Evolutionary conservation across 2,329 filamentous ascomycete species (phyloP).

Genomic region (Pseudonectria foliicola): DNA sequence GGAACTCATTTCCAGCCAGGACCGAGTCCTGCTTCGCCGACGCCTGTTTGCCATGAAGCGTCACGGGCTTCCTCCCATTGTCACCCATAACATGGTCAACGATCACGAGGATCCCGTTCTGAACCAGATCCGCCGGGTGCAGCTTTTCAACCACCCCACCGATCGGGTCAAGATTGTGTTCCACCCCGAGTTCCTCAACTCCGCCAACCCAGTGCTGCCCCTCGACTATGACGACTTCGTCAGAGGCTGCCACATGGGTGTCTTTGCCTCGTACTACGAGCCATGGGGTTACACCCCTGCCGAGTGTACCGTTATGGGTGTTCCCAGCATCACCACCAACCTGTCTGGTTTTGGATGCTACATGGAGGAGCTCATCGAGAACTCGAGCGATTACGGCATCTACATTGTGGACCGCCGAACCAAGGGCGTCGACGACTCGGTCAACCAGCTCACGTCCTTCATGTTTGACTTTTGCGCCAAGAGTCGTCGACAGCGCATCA

Average conservation of each 20-base stretch:
- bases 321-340: constrained; percentile 97
- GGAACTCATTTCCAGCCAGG: constrained; percentile 84
- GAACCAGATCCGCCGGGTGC: constrained; percentile 90
- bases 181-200: constrained; percentile 96
- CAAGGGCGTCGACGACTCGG: constrained; percentile 95
- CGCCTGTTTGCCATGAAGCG: constrained; percentile 97
- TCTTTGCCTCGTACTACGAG: constrained; percentile 98
- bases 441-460: constrained; percentile 79
- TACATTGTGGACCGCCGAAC: constrained; percentile 95
- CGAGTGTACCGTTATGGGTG: constrained; percentile 98
- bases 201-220: constrained; percentile 87
- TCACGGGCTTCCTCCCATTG: constrained; percentile 81
- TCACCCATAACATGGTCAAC: constrained; percentile 98
- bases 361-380: constrained; percentile 98
- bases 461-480: constrained; percentile 95
- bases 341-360: constrained; percentile 97
- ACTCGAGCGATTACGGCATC: constrained; percentile 95
- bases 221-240: constrained; percentile 99
- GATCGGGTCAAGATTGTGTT: constrained; percentile 98
- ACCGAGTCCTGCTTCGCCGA: constrained; percentile 85
- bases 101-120: constrained; percentile 88
- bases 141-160: constrained; percentile 91
- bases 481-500: constrained; percentile 93
- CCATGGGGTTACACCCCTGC: constrained; percentile 98
- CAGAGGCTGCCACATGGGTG: constrained; percentile 87